A percentile compares a stretch with the other conserved stretches of the same genome.
Conservation (phyloP, 768 basidiomycete genomes). For the Pisolithus microcarpus region DNA sequence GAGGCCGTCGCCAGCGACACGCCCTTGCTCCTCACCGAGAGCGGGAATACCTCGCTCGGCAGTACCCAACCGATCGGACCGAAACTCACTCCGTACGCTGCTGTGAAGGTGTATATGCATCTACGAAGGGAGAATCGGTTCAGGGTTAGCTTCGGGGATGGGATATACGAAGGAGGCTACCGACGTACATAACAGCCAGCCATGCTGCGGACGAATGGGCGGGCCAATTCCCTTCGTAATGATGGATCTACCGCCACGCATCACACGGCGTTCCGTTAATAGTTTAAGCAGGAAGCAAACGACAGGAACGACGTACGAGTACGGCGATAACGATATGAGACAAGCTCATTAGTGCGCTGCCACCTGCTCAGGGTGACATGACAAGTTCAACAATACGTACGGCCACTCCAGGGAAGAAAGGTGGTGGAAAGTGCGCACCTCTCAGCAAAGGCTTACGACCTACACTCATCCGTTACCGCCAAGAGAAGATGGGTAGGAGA, state of each 20-base stretch:
- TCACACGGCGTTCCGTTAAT: neutral
- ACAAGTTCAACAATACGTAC: neutral
- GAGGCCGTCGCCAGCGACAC: slow-evolving; percentile 79
- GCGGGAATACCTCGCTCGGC: slow-evolving; percentile 76
- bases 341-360: slow-evolving; percentile 55
- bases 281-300: neutral
- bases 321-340: slow-evolving; percentile 62
- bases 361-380: slow-evolving; percentile 27
- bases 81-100: slow-evolving; percentile 68
- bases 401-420: neutral
- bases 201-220: slow-evolving; percentile 54
- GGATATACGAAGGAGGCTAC: neutral
- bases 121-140: slow-evolving; percentile 24
- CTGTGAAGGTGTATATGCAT: slow-evolving; percentile 67
- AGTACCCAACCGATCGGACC: slow-evolving; percentile 83
- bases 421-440: slow-evolving; percentile 21
- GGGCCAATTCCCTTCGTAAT: slow-evolving; percentile 51
- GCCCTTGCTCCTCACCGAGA: slow-evolving; percentile 73
- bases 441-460: slow-evolving; percentile 62
- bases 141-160: neutral
- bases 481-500: no score
- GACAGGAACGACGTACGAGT: slow-evolving; percentile 36
- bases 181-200: slow-evolving; percentile 56
- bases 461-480: slow-evolving; percentile 12
- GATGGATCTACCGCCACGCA: slow-evolving; percentile 27